These are phyloP conservation scores for Trichodelitschia bisporula DNA, from an alignment of 495 filamentous ascomycete genomes.

Conservation along the genomic window DNA sequence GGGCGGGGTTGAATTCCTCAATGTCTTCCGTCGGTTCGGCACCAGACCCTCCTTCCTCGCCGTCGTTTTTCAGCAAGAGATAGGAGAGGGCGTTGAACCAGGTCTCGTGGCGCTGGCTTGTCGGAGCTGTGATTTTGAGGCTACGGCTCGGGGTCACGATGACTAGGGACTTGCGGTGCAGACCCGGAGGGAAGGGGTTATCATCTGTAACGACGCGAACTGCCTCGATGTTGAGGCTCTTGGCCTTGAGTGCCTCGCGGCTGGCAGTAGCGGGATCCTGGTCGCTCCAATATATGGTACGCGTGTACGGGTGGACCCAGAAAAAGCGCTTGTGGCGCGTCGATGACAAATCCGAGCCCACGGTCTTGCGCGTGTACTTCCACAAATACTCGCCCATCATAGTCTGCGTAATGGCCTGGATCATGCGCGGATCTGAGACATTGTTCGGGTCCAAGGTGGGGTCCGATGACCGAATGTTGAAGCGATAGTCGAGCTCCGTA, in stretches of 20 bases:
- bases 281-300: constrained; percentile 92
- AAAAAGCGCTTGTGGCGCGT: constrained; percentile 88
- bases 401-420: constrained; percentile 95
- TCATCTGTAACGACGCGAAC: constrained; percentile 89
- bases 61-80: constrained; percentile 47
- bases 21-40: constrained; percentile 27
- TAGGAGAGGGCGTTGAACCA: constrained; percentile 98
- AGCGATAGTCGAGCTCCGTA: constrained; percentile 75
- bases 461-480: constrained; percentile 35
- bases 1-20: constrained; percentile 66
- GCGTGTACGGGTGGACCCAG: constrained; percentile 96
- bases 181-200: constrained; percentile 81
- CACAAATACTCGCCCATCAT: constrained; percentile 98
- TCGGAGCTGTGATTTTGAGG: constrained; percentile 82
- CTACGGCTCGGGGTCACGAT: constrained; percentile 71
- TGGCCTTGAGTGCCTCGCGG: constrained; percentile 57
- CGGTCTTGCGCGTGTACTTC: constrained; percentile 92
- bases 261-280: constrained; percentile 61
- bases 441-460: background rate
- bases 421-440: constrained; percentile 88
- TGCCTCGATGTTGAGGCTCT: constrained; percentile 84
- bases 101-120: constrained; percentile 81
- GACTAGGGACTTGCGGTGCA: constrained; percentile 80
- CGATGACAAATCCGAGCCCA: constrained; percentile 62
- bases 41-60: background rate